These are phyloP conservation scores for Geoglossum glabrum DNA, from an alignment of 495 filamentous ascomycete genomes.

Conservation along the genomic window DNA sequence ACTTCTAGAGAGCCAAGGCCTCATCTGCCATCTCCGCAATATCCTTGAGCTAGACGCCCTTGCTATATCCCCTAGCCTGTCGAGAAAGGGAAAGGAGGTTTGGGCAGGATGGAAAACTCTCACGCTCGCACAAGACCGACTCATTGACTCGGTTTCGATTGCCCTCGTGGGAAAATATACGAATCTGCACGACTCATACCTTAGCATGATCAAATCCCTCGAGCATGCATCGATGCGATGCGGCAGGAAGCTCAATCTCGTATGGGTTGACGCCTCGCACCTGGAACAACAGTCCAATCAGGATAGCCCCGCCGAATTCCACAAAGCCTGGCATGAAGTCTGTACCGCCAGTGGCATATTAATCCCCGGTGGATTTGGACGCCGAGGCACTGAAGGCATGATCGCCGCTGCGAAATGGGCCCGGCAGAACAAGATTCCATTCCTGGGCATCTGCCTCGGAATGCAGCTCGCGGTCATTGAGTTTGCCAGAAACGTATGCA, in stretches of 20 bases:
- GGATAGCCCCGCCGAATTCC: constrained; percentile 47
- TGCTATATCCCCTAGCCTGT: constrained; percentile 23
- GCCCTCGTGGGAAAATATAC: constrained; percentile 87
- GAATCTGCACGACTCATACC: constrained; percentile 62
- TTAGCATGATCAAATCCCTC: constrained; percentile 61
- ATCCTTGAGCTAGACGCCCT: constrained; percentile 38
- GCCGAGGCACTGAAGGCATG: constrained; percentile 73
- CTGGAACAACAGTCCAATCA: constrained; percentile 43
- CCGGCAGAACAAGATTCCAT: constrained; percentile 58
- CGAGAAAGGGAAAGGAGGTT: constrained; percentile 35
- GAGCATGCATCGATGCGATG: constrained; percentile 87
- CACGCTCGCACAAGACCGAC: constrained; percentile 35
- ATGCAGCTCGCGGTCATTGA: constrained; percentile 93
- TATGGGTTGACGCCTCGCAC: constrained; percentile 68
- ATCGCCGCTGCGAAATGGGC: constrained; percentile 67
- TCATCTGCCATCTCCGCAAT: constrained; percentile 38
- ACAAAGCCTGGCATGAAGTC: constrained; percentile 74
- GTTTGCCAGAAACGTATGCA: constrained; percentile 53
- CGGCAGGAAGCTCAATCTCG: constrained; percentile 53
- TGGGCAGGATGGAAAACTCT: constrained; percentile 62
- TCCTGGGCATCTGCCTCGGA: constrained; percentile 82
- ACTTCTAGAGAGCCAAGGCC: constrained; percentile 60
- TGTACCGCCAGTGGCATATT: constrained; percentile 47
- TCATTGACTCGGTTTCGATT: constrained; percentile 53
- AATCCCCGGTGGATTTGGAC: constrained; percentile 74